Percentiles rank a stretch among this genome's conserved stretches.
Conservation (phyloP, 1,284 basidiomycete species). For the Rhizoctonia solani region DNA sequence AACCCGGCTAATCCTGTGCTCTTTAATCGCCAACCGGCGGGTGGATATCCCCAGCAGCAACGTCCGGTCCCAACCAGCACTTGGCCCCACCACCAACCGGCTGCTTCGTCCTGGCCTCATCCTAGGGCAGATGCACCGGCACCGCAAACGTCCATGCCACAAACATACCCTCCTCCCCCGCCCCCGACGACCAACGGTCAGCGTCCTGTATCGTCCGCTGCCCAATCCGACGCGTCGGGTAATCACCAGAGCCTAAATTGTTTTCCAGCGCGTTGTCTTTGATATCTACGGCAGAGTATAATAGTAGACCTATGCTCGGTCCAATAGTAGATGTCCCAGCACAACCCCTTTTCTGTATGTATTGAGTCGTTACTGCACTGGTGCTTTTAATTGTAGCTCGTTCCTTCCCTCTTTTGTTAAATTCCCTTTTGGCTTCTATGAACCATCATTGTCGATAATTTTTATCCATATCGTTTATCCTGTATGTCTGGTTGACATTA, state of each 20-base stretch:
- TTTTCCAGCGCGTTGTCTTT: no score
- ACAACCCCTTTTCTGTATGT: slow-evolving; percentile 12
- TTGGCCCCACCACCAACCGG: slow-evolving; percentile 19
- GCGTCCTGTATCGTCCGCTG: slow-evolving; percentile 1
- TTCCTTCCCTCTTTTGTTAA: neutral
- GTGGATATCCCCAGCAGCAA: neutral
- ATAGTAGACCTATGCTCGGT: neutral
- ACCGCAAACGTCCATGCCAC: neutral
- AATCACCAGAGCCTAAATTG: no score
- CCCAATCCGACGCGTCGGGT: slow-evolving; percentile 12
- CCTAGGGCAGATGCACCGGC: slow-evolving; percentile 6
- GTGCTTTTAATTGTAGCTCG: slow-evolving; percentile 15
- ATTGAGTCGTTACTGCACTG: neutral
- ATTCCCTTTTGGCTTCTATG: neutral
- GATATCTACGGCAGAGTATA: slow-evolving; percentile 6
- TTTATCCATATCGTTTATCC: neutral
- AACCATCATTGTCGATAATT: neutral
- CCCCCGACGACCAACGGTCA: slow-evolving; percentile 12
- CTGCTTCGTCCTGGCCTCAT: slow-evolving; percentile 1
- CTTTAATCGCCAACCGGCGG: neutral
- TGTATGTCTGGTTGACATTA: slow-evolving; percentile 24
- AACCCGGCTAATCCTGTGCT: neutral
- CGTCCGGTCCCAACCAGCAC: neutral
- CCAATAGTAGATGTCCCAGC: neutral
- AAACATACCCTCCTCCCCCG: slow-evolving; percentile 1